These are phyloP conservation scores for Hevea brasiliensis DNA, from an alignment of 345 rosid species.

Conservation along the genomic window DNA sequence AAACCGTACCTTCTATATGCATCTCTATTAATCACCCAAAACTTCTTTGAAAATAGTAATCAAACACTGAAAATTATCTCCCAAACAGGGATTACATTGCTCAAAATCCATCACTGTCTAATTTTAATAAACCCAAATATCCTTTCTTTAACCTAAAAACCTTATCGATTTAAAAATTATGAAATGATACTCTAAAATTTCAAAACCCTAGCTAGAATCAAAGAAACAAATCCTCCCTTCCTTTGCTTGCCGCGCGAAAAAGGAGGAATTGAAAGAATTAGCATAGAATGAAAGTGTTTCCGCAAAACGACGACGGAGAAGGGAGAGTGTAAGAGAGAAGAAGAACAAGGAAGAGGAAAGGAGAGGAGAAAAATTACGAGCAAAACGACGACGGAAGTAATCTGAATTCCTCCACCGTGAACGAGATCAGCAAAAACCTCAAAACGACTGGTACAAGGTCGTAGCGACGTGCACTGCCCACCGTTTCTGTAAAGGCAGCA, in stretches of 20 bases:
- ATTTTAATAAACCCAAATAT: neutral
- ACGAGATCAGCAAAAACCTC: conserved; percentile 20
- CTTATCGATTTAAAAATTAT: neutral
- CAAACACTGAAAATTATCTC: neutral
- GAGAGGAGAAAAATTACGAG: conserved; percentile 15
- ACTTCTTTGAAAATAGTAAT: too few species aligned
- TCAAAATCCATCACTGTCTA: neutral
- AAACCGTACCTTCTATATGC: neutral
- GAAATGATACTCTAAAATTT: neutral
- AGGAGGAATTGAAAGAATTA: neutral
- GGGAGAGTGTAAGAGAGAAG: conserved; percentile 7
- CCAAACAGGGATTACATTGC: neutral
- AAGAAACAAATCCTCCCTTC: conserved; percentile 7
- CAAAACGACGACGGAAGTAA: conserved; percentile 19
- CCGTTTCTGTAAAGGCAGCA: neutral
- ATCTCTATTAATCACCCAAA: neutral
- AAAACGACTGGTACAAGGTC: conserved; percentile 62
- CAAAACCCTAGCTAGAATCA: neutral
- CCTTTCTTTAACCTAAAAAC: neutral
- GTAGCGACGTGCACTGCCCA: conserved; percentile 22
- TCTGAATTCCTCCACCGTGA: neutral
- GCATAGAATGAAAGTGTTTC: neutral
- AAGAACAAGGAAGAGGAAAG: conserved; percentile 20
- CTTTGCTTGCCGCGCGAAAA: conserved; percentile 15
- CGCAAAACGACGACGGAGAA: conserved; percentile 65